Evolutionary conservation across 768 basidiomycete species (phyloP).

Genomic region (Megacollybia marginata): DNA sequence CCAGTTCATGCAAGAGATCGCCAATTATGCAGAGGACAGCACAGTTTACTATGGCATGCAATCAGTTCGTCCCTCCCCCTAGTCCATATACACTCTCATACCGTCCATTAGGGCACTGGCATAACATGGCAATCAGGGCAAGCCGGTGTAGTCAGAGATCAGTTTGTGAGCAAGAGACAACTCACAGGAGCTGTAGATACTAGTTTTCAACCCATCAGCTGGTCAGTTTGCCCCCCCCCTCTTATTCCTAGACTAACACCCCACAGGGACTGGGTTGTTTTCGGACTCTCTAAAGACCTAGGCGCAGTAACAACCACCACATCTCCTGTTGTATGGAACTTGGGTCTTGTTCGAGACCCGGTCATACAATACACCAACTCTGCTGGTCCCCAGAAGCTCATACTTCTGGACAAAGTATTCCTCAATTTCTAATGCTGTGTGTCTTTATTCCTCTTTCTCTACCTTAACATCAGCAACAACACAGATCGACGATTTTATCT

Average conservation of each 20-base stretch:
- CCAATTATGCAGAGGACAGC: slow-evolving; percentile 7
- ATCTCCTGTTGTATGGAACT: slow-evolving; percentile 7
- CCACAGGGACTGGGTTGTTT: slow-evolving; percentile 7
- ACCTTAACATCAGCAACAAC: background rate
- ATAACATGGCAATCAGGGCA: slow-evolving; percentile 2
- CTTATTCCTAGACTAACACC: background rate
- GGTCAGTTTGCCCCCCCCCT: background rate
- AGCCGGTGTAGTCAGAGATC: slow-evolving; percentile 2
- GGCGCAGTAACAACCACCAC: slow-evolving; percentile 3
- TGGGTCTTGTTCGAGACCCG: slow-evolving; percentile 9
- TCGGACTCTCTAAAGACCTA: slow-evolving; percentile 7
- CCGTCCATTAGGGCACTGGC: too few species aligned
- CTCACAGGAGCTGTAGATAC: slow-evolving; percentile 2
- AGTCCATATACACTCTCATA: background rate
- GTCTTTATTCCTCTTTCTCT: background rate
- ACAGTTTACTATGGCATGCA: slow-evolving; percentile 4
- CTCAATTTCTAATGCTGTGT: slow-evolving; percentile 1
- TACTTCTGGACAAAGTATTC: slow-evolving; percentile 9
- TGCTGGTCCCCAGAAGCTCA: slow-evolving; percentile 3
- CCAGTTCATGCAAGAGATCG: slow-evolving; percentile 4
- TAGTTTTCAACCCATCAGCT: slow-evolving; percentile 4
- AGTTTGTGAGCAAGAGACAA: slow-evolving; percentile 2
- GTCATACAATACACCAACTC: slow-evolving; percentile 2
- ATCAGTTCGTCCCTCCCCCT: background rate
- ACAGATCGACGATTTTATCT: slow-evolving; percentile 5